phyloP scores from a whole-genome alignment of 805 yeast species.

The Monosporozyma unispora region DNA sequence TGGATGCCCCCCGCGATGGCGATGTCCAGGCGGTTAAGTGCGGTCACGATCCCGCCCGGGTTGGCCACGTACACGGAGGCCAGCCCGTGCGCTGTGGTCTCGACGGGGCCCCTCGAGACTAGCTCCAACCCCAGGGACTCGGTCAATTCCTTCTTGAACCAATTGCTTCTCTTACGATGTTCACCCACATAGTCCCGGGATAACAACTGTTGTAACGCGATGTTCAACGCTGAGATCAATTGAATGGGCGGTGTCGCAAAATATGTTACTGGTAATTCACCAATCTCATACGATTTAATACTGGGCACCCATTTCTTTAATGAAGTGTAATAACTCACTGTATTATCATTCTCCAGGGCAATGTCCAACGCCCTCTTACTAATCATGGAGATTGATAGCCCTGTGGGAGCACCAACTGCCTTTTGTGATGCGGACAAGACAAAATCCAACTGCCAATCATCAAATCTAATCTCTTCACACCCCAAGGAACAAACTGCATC shows the following conservation, averaged over 20 bases:
- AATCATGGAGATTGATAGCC: slow-evolving; percentile 69
- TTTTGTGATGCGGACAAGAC: slow-evolving; percentile 91
- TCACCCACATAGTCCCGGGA: slow-evolving; percentile 39
- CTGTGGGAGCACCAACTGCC: slow-evolving; percentile 92
- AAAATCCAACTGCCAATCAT: slow-evolving; percentile 82
- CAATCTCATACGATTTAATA: slow-evolving; percentile 76
- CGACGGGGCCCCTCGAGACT: slow-evolving; percentile 36
- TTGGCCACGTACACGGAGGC: slow-evolving; percentile 69
- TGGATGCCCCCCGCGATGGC: slow-evolving; percentile 88
- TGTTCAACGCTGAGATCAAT: slow-evolving; percentile 69
- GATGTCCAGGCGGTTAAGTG: slow-evolving; percentile 45
- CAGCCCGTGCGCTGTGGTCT: slow-evolving; percentile 70
- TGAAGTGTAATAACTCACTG: slow-evolving; percentile 39
- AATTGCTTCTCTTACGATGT: slow-evolving; percentile 54
- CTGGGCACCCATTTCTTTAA: slow-evolving; percentile 82
- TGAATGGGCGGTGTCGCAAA: slow-evolving; percentile 98
- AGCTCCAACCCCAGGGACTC: slow-evolving; percentile 55
- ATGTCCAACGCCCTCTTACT: slow-evolving; percentile 65
- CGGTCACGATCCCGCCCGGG: slow-evolving; percentile 55
- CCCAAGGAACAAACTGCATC: slow-evolving; percentile 96
- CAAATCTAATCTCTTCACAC: slow-evolving; percentile 78
- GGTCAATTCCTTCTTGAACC: slow-evolving; percentile 51
- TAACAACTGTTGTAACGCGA: slow-evolving; percentile 64
- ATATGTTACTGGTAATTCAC: slow-evolving; percentile 45
- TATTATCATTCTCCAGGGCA: slow-evolving; percentile 36